These are phyloP conservation scores for Arabidopsis lyrata DNA, from an alignment of 441 rosid genomes.

Conservation along the genomic window DNA sequence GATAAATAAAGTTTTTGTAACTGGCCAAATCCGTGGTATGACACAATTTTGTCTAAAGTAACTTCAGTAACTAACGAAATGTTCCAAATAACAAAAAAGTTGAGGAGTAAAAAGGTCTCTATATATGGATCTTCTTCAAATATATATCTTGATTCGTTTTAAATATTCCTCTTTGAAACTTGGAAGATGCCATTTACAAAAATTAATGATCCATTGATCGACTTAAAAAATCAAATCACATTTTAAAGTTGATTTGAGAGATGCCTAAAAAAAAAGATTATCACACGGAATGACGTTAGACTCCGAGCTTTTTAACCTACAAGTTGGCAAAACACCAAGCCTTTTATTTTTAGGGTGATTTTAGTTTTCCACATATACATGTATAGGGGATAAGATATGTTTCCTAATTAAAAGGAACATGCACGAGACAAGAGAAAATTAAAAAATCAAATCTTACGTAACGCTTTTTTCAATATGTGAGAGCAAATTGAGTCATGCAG, in stretches of 20 bases:
- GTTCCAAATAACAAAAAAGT: slow-evolving; percentile 1
- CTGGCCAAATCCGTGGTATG: not conserved
- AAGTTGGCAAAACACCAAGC: slow-evolving; percentile 34
- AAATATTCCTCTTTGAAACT: not conserved
- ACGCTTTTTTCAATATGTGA: slow-evolving; percentile 12
- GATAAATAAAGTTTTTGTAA: not conserved
- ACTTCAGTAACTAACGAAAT: not conserved
- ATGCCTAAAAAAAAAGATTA: not conserved
- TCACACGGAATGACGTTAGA: slow-evolving; percentile 27
- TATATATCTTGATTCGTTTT: not conserved
- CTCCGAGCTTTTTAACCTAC: slow-evolving; percentile 32
- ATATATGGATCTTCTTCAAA: slow-evolving; percentile 9
- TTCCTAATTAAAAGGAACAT: slow-evolving; percentile 37
- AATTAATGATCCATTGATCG: slow-evolving; percentile 5
- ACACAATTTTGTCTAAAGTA: not conserved
- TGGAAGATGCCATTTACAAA: not conserved
- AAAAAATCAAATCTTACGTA: slow-evolving; percentile 35
- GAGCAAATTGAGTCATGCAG: slow-evolving; percentile 37
- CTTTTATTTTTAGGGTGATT: slow-evolving; percentile 24
- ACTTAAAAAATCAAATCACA: not conserved
- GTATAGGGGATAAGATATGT: slow-evolving; percentile 25
- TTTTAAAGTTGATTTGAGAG: slow-evolving; percentile 1
- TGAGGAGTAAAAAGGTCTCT: not conserved
- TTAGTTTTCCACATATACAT: slow-evolving; percentile 2
- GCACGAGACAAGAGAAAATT: not conserved